Percentiles rank a stretch among this genome's conserved stretches.
These are phyloP conservation scores for Monascus purpureus DNA, from an alignment of 495 filamentous ascomycete species.

Conservation along the genomic window DNA sequence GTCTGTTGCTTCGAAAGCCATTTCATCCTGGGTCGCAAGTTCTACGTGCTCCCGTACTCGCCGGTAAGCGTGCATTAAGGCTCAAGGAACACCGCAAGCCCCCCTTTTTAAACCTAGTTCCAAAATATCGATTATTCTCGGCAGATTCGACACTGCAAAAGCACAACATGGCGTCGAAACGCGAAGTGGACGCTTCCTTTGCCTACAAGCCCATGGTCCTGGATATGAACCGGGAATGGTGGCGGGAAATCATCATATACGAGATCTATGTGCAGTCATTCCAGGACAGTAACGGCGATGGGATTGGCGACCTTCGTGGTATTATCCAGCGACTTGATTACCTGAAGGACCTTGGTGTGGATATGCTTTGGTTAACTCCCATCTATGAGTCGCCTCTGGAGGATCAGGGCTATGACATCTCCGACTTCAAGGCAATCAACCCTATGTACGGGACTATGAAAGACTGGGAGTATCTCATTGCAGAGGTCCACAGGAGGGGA, in stretches of 20 bases:
- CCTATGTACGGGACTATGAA: slow-evolving; percentile 35
- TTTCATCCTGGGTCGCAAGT: neutral
- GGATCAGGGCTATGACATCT: slow-evolving; percentile 38
- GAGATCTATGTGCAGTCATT: slow-evolving; percentile 29
- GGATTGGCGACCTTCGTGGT: slow-evolving; percentile 50
- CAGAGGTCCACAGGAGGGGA: slow-evolving; percentile 25
- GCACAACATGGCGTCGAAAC: neutral
- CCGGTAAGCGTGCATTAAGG: neutral
- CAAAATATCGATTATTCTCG: too few species aligned
- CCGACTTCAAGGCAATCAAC: slow-evolving; percentile 42
- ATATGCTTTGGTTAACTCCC: slow-evolving; percentile 52
- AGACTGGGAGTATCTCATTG: slow-evolving; percentile 42
- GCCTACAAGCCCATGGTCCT: slow-evolving; percentile 1
- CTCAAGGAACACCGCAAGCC: too few species aligned
- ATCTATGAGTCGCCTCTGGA: slow-evolving; percentile 42
- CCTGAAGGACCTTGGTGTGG: slow-evolving; percentile 40
- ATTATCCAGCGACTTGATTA: slow-evolving; percentile 49
- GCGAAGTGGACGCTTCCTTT: neutral
- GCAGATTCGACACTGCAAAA: too few species aligned
- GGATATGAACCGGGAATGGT: slow-evolving; percentile 9
- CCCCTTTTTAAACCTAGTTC: too few species aligned
- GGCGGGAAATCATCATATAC: slow-evolving; percentile 16
- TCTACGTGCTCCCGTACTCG: neutral
- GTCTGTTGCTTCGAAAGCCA: neutral
- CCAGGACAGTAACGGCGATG: slow-evolving; percentile 47